Conservation (phyloP, 2,329 filamentous ascomycete species). For the Emergomyces africanus region DNA sequence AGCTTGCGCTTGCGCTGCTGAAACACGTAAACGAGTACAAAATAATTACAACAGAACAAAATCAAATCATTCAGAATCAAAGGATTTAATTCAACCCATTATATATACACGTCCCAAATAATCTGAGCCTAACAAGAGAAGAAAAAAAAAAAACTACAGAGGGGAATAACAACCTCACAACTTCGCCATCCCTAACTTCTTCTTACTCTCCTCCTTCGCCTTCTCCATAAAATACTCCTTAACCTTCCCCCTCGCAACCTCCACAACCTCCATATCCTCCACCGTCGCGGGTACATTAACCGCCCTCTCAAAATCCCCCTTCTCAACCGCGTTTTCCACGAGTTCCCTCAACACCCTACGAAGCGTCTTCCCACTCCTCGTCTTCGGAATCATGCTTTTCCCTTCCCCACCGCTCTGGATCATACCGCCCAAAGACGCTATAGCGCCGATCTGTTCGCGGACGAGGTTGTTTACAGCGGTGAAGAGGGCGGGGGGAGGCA, state of each 20-base stretch:
- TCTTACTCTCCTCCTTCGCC: conserved; percentile 16
- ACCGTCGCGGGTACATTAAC: conserved; percentile 73
- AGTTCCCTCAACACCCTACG: conserved; percentile 70
- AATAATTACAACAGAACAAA: no score
- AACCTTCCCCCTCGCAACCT: conserved; percentile 58
- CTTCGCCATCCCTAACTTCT: not conserved
- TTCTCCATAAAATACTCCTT: conserved; percentile 58
- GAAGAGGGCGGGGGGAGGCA: conserved; percentile 33
- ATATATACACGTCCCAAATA: not conserved
- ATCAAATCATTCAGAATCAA: no score
- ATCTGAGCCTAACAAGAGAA: not conserved
- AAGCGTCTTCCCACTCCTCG: conserved; percentile 81
- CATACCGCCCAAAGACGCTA: conserved; percentile 74
- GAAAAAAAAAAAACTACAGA: not conserved
- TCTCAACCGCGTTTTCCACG: conserved; percentile 63
- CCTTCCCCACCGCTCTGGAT: conserved; percentile 47
- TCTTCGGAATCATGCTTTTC: conserved; percentile 80
- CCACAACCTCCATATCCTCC: conserved; percentile 64
- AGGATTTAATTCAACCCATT: no score
- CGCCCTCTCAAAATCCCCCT: conserved; percentile 57
- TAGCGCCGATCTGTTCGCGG: conserved; percentile 70
- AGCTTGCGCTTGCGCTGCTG: no score
- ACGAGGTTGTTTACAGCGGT: conserved; percentile 41
- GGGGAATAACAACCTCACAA: not conserved
- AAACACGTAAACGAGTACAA: no score